Evolutionary conservation across 805 yeast genomes (phyloP), one percentile per base, ranked within the genome.

Genomic region (Monosporozyma aerobia): DNA sequence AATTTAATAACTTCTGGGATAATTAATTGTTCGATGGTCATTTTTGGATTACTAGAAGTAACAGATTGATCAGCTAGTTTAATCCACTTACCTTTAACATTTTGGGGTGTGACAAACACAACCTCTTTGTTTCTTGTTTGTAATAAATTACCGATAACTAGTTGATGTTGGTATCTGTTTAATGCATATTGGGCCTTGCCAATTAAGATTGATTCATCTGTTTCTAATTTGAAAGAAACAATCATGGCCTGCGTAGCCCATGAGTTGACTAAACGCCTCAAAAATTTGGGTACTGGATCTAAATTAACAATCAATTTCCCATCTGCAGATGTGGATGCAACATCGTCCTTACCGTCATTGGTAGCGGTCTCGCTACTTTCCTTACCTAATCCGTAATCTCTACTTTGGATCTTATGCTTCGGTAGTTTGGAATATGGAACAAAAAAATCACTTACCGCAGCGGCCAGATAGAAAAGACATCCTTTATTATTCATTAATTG

Each of bases 201-300:
- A 47, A 90, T 76, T 57, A 94, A 72, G 25, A 94, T 79, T 8
- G 73, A 59, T 52, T 70, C 65, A 67, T 94, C 99, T 0, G 99
- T 94, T 64, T 94, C 99, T 50, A 94, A 77, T 68, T 94, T 94
- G 72, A 94, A 94, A 16, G 96, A 87, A 0, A 92, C 86, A 53
- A 94, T 88, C 95, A 90, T 87, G 1, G 97, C 95, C 11, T 83
- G 80, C 2, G 95, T 96, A 0, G 96, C 96, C 99, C 99, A 94
- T 10, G 82, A 78, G 57, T 88, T 95, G 1, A 90, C 97, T 55
- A 94, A 73, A 53, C 96, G 75, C 57, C 88, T 80, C 61, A 94
- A 76, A 61, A 94, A 92, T 64, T 94, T 94, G 19, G 99, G 99
- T 3, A 94, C 99, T 4, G 96, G 98, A 65, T 92, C 97, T 58